Percentiles rank a stretch among this genome's conserved stretches.
phyloP scores from a whole-genome alignment of 371 early-diverging fungal species.

The Apophysomyces ossiformis region DNA sequence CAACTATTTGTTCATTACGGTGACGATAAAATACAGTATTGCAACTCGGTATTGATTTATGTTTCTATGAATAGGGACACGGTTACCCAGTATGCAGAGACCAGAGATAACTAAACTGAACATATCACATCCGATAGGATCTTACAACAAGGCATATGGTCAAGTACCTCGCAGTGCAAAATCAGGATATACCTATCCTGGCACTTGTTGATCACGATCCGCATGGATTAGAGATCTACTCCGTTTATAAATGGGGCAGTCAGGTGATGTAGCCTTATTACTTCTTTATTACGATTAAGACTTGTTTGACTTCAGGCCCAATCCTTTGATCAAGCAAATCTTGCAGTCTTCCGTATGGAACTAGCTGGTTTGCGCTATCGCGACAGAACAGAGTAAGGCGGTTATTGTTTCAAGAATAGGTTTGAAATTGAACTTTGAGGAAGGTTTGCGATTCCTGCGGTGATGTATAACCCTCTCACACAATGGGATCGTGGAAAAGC shows the following conservation, averaged over 20 bases:
- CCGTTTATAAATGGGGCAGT: conserved; percentile 56
- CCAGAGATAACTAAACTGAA: not conserved
- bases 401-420: not conserved
- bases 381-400: conserved; percentile 29
- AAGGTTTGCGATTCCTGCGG: conserved; percentile 29
- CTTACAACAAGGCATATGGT: conserved; percentile 47
- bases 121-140: conserved; percentile 22
- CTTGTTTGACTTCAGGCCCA: conserved; percentile 27
- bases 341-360: conserved; percentile 37
- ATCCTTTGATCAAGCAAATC: conserved; percentile 40
- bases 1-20: conserved; percentile 45
- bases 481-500: conserved; percentile 35
- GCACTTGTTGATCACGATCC: conserved; percentile 53
- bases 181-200: conserved; percentile 28
- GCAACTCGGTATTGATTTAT: not conserved
- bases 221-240: conserved; percentile 53
- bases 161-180: conserved; percentile 31
- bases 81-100: conserved; percentile 38
- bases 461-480: conserved; percentile 18
- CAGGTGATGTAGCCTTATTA: conserved; percentile 23
- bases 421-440: not conserved
- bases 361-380: conserved; percentile 37
- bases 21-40: conserved; percentile 16
- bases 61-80: conserved; percentile 31
- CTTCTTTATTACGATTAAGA: not conserved